Evolutionary conservation across 192 early-diverging fungal species (phyloP).

Genomic region (Podila verticillata): DNA sequence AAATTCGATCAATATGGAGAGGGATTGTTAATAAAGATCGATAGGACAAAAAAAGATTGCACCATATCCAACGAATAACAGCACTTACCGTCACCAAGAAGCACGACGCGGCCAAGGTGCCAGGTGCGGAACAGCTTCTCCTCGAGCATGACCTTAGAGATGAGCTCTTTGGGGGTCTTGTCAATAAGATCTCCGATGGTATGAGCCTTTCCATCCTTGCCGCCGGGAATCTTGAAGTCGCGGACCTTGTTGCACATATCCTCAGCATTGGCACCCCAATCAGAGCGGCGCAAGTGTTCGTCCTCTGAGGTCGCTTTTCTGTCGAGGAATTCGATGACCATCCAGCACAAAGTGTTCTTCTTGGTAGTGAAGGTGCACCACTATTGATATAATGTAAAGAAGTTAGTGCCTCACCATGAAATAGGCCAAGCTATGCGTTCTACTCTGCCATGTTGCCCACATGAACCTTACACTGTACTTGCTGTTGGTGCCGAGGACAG

Average conservation of each 20-base stretch:
- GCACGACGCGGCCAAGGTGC: neutral
- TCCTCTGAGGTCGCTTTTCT: neutral
- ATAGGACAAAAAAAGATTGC: neutral
- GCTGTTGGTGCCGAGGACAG: constrained; percentile 4
- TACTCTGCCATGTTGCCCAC: too few species aligned
- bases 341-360: constrained; percentile 2
- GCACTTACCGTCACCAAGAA: constrained; percentile 13
- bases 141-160: constrained; percentile 12
- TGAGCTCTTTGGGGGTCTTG: neutral
- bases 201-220: neutral
- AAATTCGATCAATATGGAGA: neutral
- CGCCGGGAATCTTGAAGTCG: neutral
- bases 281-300: neutral
- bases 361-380: neutral
- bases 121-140: constrained; percentile 18
- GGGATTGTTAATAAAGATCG: neutral
- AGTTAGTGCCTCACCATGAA: too few species aligned
- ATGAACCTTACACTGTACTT: constrained; percentile 7
- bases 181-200: constrained; percentile 5
- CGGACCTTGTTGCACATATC: constrained; percentile 2
- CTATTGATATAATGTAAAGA: neutral
- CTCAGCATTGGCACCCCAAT: constrained; percentile 11
- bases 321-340: neutral
- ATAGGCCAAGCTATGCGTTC: too few species aligned
- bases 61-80: neutral